Base-by-base conservation (phyloP, 495 filamentous ascomycete species). In the Penicillium simplicissimum region DNA sequence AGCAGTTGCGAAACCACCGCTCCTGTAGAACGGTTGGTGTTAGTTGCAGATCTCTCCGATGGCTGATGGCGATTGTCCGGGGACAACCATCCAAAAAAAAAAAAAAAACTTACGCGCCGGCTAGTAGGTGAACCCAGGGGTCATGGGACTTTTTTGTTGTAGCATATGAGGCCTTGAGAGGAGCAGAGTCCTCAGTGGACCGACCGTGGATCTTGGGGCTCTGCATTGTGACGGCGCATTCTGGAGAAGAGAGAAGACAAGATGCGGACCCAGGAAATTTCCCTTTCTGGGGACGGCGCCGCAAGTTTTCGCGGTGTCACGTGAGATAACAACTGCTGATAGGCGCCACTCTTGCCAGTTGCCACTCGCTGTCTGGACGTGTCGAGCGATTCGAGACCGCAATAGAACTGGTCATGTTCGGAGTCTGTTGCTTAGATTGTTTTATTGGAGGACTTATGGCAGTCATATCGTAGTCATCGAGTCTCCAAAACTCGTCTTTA, bases 1-100 rank as follows among this genome's bases (percentile, higher is more conserved):
- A 9, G 92, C 88, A 13, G 92, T 87, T 37, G 90, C 90, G 85
- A 96, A 91, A 57, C 92, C 92, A 57, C 92, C 92, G 40, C 88
- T 80, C 52, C 92, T 96, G 17, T 13, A 35, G 8, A 6, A 17
- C 1, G 7, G 23, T 53, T 7, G 13, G 15, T 21, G 37, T 40
- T 53, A 36, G 19, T 17, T 3, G 31, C 8, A 34, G 34, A 35
- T 53, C 34, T 21, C 31, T 34, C 25, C 48, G 48, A 52, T 52
- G 48, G 57, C 33, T 38, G 31, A 42, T 34, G 59, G 42, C 57
- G 35, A 69, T 48, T 25, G 57, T 59, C 34, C 21, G 31, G 59
- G 56, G 19, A 34, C 47, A 38, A 33, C 31, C 10, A 28, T 14
- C 28, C 28, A 38, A 23, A 19, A 40, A 56, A 42, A 38, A 23